Evolutionary conservation across 2,329 filamentous ascomycete species (phyloP).

Genomic region (Juglanconis oblonga): DNA sequence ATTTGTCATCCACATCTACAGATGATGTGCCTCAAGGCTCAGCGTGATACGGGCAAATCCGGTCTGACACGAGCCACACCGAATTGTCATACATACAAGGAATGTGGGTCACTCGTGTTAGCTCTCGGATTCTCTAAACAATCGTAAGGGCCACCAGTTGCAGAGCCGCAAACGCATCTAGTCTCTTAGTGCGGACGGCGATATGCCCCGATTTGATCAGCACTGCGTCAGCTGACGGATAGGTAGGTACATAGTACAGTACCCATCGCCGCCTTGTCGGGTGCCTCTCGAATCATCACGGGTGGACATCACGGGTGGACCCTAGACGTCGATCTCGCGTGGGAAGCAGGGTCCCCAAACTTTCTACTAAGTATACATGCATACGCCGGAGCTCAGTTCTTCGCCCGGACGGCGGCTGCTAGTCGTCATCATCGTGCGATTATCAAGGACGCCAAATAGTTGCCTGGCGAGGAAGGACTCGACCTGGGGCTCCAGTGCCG

Average conservation of each 20-base stretch:
- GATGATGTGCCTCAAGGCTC: not conserved
- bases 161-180: not conserved
- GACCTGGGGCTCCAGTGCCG: not conserved
- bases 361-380: not conserved
- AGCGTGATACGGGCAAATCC: not conserved
- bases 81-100: not conserved
- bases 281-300: not conserved
- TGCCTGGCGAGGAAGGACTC: not conserved
- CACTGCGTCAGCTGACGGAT: not conserved
- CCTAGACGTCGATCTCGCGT: not conserved
- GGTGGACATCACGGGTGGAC: too few species aligned
- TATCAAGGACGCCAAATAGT: not conserved
- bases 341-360: not conserved
- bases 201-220: not conserved
- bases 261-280: not conserved
- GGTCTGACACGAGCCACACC: not conserved
- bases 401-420: too few species aligned
- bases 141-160: not conserved
- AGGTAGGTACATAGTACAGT: not conserved
- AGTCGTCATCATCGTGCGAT: not conserved
- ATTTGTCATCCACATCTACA: too few species aligned
- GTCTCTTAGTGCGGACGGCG: not conserved
- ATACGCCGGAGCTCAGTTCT: too few species aligned
- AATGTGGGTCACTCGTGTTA: not conserved
- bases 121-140: not conserved